These are phyloP conservation scores for Cynara cardunculus DNA, from an alignment of 129 eudicot genomes.

Conservation along the genomic window DNA sequence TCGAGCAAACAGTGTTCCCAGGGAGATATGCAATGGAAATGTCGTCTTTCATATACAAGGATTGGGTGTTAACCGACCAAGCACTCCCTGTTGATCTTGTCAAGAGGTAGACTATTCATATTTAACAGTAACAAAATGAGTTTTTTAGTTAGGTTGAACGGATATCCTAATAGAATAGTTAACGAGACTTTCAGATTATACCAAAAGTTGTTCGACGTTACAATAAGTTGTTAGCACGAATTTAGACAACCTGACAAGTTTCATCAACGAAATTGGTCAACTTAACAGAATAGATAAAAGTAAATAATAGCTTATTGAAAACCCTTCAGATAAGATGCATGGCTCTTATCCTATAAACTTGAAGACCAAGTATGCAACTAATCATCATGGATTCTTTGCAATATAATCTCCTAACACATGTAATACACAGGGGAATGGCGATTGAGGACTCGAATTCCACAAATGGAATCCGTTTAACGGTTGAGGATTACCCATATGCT, in stretches of 20 bases:
- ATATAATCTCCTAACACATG: neutral
- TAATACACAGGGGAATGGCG: constrained; percentile 56
- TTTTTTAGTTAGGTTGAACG: neutral
- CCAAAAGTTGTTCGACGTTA: too few species aligned
- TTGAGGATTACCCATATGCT: constrained; percentile 73
- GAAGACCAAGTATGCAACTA: neutral
- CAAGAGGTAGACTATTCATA: constrained; percentile 40
- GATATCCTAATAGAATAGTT: neutral
- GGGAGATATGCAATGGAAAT: constrained; percentile 51
- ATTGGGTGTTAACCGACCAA: constrained; percentile 49
- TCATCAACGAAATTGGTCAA: too few species aligned
- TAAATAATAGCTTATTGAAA: too few species aligned
- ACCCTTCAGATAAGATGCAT: neutral
- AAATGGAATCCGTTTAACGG: constrained; percentile 38
- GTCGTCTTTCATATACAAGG: constrained; percentile 36
- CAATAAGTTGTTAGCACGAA: neutral
- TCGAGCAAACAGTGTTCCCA: constrained; percentile 48
- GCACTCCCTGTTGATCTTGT: constrained; percentile 69
- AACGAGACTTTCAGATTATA: neutral
- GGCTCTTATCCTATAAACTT: too few species aligned
- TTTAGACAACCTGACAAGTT: neutral
- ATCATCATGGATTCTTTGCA: neutral
- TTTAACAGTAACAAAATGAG: neutral
- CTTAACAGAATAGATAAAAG: too few species aligned
- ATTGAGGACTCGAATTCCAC: constrained; percentile 49